Evolutionary conservation across 805 yeast species (phyloP).

Genomic region (Blastobotrys americana): DNA sequence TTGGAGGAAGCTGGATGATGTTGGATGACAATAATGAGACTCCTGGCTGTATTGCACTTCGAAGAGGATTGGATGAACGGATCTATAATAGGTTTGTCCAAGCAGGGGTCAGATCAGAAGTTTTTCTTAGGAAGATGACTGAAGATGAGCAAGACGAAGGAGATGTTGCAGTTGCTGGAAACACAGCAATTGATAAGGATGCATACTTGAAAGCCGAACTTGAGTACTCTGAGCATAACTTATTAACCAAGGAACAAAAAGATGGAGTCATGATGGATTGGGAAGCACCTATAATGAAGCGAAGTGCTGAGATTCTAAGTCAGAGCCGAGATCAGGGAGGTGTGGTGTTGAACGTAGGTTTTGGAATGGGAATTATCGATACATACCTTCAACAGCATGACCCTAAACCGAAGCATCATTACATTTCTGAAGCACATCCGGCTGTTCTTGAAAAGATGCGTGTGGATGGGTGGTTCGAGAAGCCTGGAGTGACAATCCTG

Average conservation of each 20-base stretch:
- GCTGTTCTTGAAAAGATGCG: conserved; percentile 67
- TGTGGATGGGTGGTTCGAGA: conserved; percentile 76
- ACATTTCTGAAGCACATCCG: conserved; percentile 92
- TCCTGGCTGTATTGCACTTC: conserved; percentile 73
- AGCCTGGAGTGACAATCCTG: conserved; percentile 60
- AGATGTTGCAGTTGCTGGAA: conserved; percentile 20
- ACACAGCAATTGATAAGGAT: conserved; percentile 38
- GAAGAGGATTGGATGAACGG: conserved; percentile 41
- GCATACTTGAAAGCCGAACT: conserved; percentile 60
- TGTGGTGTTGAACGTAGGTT: conserved; percentile 72
- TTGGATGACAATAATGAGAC: conserved; percentile 65
- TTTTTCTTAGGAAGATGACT: conserved; percentile 62
- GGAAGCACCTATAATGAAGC: conserved; percentile 77
- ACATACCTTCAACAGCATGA: conserved; percentile 51
- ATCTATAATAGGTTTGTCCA: conserved; percentile 51
- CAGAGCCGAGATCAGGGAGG: conserved; percentile 34
- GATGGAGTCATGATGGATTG: conserved; percentile 99
- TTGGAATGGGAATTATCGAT: conserved; percentile 96
- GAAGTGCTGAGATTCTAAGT: conserved; percentile 64
- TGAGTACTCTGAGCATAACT: conserved; percentile 57
- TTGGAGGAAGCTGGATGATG: conserved; percentile 91
- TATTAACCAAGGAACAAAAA: conserved; percentile 61
- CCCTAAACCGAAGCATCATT: conserved; percentile 56
- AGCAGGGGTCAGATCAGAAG: conserved; percentile 89
- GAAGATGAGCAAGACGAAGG: conserved; percentile 33